Evolutionary conservation across 371 early-diverging fungal species (phyloP), one percentile per base, ranked within the genome.

Genomic region (Lichtheimia ornata): DNA sequence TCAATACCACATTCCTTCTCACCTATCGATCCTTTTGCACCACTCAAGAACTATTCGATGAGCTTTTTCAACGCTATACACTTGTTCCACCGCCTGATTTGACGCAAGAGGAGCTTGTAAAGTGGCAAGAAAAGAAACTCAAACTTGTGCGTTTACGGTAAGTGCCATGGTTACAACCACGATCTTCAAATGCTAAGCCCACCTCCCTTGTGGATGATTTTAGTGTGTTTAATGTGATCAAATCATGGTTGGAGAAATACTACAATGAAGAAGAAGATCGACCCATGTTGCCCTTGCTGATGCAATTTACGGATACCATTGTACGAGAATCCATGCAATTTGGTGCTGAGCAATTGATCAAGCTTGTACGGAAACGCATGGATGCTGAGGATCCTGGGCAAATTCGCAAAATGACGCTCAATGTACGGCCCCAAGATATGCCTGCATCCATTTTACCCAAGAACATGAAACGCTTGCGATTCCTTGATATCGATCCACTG

Each of bases 1-100:
- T 93, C 73, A 87, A 87, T 41, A 84, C 82, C 11, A 90, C 93
- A 0, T 95, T 97, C 79, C 70, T 97, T 66, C 81, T 97, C 64
- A 95, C 94, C 15, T 96, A 94, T 74, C 91, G 92, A 50, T 90
- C 91, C 30, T 97, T 97, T 66, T 84, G 88, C 22, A 84, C 90
- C 0, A 84, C 95, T 0, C 79, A 77, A 9, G 85, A 94, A 64
- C 70, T 97, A 30, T 86, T 96, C 63, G 73, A 84, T 27, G 73
- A 79, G 27, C 71, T 97, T 24, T 84, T 91, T 59, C 69, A 69
- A 18, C 84, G 97, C 57, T 96, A 89, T 66, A 72, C 81, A 42
- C 77, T 96, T 40, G 58, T 72, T 14, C 88, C 94, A 4, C 96
- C 98, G 0, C 69, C 72, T 0, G 86, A 83, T 20, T 65, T 97